These are phyloP conservation scores for Cladosporium austrohemisphaericum DNA, from an alignment of 2,329 filamentous ascomycete genomes.

Conservation along the genomic window DNA sequence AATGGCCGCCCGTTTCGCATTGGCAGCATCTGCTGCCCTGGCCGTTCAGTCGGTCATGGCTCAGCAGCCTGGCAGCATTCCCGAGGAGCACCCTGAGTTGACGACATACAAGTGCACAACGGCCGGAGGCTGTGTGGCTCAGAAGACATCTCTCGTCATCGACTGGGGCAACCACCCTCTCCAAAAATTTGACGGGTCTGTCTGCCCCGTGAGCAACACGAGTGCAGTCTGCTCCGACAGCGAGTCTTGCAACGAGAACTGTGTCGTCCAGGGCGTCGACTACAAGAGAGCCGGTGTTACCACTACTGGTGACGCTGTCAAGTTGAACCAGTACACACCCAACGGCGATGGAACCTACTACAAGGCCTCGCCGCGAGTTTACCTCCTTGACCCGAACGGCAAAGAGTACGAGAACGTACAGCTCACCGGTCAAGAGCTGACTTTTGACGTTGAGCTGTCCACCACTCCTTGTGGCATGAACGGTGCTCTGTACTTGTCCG, in stretches of 20 bases:
- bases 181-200: neutral
- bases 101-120: constrained; percentile 53
- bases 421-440: constrained; percentile 63
- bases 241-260: constrained; percentile 43
- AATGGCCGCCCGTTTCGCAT: constrained; percentile 1
- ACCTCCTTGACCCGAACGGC: constrained; percentile 57
- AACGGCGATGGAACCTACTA: constrained; percentile 12
- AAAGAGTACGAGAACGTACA: constrained; percentile 62
- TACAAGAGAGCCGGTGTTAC: constrained; percentile 53
- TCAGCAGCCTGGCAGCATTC: constrained; percentile 16
- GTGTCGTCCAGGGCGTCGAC: constrained; percentile 53
- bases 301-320: constrained; percentile 46
- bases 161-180: constrained; percentile 44
- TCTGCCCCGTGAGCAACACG: constrained; percentile 39
- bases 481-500: constrained; percentile 63
- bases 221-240: constrained; percentile 22
- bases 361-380: constrained; percentile 45
- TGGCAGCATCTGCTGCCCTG: constrained; percentile 7
- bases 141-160: constrained; percentile 49
- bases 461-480: constrained; percentile 66
- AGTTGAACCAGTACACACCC: constrained; percentile 34
- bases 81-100: constrained; percentile 51
- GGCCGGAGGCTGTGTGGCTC: constrained; percentile 45
- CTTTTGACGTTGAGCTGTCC: constrained; percentile 67
- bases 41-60: constrained; percentile 7